Evolutionary conservation across 2,329 filamentous ascomycete species (phyloP).

Genomic region (Phialophora macrospora): DNA sequence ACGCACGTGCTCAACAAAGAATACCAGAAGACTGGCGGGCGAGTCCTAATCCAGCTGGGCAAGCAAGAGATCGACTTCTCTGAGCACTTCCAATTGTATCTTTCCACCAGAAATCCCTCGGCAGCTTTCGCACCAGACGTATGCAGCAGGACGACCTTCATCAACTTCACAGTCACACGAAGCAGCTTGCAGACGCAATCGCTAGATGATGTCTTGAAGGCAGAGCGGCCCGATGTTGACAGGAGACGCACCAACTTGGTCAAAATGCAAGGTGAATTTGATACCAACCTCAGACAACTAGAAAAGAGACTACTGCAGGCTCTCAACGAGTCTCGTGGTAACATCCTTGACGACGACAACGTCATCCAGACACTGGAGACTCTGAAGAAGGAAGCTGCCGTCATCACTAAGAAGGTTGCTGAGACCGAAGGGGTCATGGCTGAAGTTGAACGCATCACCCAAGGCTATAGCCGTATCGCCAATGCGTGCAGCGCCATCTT

Average conservation of each 20-base stretch:
- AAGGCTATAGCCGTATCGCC: constrained; percentile 91
- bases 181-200: constrained; percentile 98
- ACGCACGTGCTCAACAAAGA: constrained; percentile 99
- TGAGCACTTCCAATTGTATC: constrained; percentile 89
- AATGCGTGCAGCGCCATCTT: constrained; percentile 96
- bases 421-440: constrained; percentile 98
- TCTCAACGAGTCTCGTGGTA: constrained; percentile 94
- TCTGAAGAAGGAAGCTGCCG: constrained; percentile 94
- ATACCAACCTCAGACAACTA: constrained; percentile 92
- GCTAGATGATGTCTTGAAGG: constrained; percentile 95
- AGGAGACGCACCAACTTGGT: constrained; percentile 95
- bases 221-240: constrained; percentile 94
- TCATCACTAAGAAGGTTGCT: constrained; percentile 94
- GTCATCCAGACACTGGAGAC: constrained; percentile 98
- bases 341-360: constrained; percentile 97
- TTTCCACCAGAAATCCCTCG: constrained; percentile 94
- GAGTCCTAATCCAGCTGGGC: constrained; percentile 96
- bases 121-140: constrained; percentile 95
- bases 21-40: constrained; percentile 96
- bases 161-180: constrained; percentile 99
- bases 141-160: constrained; percentile 96
- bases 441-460: constrained; percentile 94
- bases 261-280: constrained; percentile 99
- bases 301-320: constrained; percentile 94
- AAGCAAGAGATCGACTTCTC: constrained; percentile 99